These are phyloP conservation scores for Calonectria henricotiae DNA, from an alignment of 2,329 filamentous ascomycete species.

Conservation along the genomic window DNA sequence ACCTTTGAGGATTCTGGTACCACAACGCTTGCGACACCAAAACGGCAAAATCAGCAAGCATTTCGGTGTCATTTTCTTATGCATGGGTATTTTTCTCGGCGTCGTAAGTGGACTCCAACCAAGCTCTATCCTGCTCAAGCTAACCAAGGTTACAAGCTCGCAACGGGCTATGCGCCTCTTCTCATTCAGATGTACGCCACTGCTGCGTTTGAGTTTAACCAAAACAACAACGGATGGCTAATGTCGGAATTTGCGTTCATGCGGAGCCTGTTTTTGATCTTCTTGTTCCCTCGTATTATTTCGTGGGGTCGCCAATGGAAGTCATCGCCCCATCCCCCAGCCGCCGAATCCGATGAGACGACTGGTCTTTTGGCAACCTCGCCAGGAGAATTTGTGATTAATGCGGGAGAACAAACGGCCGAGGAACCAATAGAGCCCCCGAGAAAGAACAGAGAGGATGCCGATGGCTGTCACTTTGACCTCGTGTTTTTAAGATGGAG, in stretches of 20 bases:
- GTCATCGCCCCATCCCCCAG: slow-evolving; percentile 7
- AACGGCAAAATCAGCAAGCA: slow-evolving; percentile 70
- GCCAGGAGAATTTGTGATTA: slow-evolving; percentile 62
- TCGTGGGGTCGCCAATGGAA: slow-evolving; percentile 58
- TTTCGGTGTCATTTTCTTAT: slow-evolving; percentile 76
- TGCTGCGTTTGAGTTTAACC: slow-evolving; percentile 69
- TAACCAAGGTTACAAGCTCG: slow-evolving; percentile 61
- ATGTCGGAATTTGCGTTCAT: slow-evolving; percentile 72
- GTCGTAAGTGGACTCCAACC: slow-evolving; percentile 64
- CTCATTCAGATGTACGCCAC: slow-evolving; percentile 75
- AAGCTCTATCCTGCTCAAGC: background rate
- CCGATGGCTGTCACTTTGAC: slow-evolving; percentile 74
- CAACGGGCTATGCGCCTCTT: slow-evolving; percentile 78
- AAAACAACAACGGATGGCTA: slow-evolving; percentile 71
- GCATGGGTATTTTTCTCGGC: slow-evolving; percentile 77
- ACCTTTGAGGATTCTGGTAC: slow-evolving; percentile 74
- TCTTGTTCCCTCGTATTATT: slow-evolving; percentile 71
- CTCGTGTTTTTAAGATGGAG: slow-evolving; percentile 78
- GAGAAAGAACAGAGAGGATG: slow-evolving; percentile 54
- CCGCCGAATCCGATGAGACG: slow-evolving; percentile 38
- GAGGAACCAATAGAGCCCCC: slow-evolving; percentile 62
- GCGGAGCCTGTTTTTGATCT: slow-evolving; percentile 70
- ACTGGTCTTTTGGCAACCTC: slow-evolving; percentile 54
- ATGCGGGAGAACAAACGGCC: slow-evolving; percentile 60
- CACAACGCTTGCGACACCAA: slow-evolving; percentile 68